Base-by-base conservation (phyloP, 768 basidiomycete genomes). In the Serendipita sp. region DNA sequence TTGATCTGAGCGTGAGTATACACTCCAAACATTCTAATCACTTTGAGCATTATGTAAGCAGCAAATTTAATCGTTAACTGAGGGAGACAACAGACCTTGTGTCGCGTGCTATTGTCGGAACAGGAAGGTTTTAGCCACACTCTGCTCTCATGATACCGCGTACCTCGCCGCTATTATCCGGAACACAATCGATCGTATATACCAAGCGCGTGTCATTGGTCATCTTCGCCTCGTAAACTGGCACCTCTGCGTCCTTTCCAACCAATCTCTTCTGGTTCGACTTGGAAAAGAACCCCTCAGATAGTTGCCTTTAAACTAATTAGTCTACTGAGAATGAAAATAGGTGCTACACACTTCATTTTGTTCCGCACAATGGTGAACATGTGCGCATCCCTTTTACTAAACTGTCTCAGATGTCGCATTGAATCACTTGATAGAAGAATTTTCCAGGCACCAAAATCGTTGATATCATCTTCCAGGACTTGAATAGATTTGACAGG, bases 201-300 rank as follows among this genome's bases (percentile, higher is more conserved):
- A 84, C 74, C 24, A 84, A 69, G 11, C 80, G 72, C 24, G 75
- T 68, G 65, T 82, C 80, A 0, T 73, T 67, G 9, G 79, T 79
- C 77, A 86, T 81, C 69, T 84, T 86, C 0, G 86, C 86, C 68
- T 86, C 84, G 61, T 77, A 86, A 9, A 87, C 77, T 0, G 85
- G 82, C 2, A 86, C 70, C 0, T 78, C 77, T 14, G 70, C 69
- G 13, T 74, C 71, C 0, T 69, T 60, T 0, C 77, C 76, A 22
- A 74, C 81, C 13, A 86, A 72, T 4, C 77, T 71, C 69, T 84
- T 84, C 66, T 86, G 83, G 65, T 86, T 87, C 63, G 83, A 81
- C 11, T 76, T 74, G 0, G 85, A 86, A 67, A 88, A 86, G 62
- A 82, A 79, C 0, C 85, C 86, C 2, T 79, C 77, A 0, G 86